phyloP scores from a whole-genome alignment of 441 rosid genomes.

The Eutrema salsugineum region DNA sequence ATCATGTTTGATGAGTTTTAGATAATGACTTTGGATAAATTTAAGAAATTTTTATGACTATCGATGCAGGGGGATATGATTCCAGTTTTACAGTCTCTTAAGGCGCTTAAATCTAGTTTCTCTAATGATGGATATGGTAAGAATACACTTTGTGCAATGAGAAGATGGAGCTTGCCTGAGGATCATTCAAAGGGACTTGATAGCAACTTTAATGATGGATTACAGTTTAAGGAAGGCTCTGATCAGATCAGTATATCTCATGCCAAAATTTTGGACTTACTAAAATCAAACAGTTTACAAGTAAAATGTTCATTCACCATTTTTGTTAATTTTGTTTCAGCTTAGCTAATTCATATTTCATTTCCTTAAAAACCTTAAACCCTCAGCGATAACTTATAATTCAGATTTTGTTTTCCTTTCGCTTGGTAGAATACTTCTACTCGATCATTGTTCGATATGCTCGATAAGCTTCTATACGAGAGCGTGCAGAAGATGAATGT shows the following conservation, averaged over 20 bases:
- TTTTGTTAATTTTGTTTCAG: neutral
- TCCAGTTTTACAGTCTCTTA: conserved; percentile 65
- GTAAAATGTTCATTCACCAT: neutral
- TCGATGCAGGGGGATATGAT: conserved; percentile 56
- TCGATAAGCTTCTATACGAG: conserved; percentile 58
- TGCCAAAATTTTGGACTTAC: conserved; percentile 54
- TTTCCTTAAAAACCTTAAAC: neutral
- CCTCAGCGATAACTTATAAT: conserved; percentile 11
- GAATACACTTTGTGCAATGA: conserved; percentile 37
- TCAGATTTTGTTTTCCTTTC: conserved; percentile 1
- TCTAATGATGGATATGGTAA: conserved; percentile 31
- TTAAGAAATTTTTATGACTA: neutral
- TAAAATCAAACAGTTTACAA: conserved; percentile 45
- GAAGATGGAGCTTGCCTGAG: conserved; percentile 45
- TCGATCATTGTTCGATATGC: conserved; percentile 52
- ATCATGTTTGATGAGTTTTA: neutral
- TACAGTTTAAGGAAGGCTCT: conserved; percentile 46
- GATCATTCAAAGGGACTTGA: conserved; percentile 18
- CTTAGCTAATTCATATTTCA: neutral
- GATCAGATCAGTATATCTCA: conserved; percentile 49
- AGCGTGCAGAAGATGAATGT: conserved; percentile 51
- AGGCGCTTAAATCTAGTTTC: conserved; percentile 47
- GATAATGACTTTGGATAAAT: neutral
- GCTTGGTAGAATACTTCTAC: conserved; percentile 61
- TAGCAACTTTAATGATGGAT: conserved; percentile 25